Evolutionary conservation across 192 early-diverging fungal genomes (phyloP), one percentile per base, ranked within the genome.

Genomic region (Coemansia sp.): DNA sequence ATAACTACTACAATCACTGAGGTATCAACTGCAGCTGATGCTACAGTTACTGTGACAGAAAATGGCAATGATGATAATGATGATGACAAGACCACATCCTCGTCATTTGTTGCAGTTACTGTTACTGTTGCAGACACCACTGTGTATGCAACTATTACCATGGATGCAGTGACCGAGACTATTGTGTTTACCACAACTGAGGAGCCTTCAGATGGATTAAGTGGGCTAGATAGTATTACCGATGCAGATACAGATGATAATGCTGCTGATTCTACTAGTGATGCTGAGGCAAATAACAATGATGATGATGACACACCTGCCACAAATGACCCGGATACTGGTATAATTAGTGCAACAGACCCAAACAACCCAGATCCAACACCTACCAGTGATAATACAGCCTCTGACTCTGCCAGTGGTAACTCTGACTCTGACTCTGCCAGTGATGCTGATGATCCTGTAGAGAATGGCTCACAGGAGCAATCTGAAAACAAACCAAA

Each of bases 121-220:
- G 55, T 57, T 17, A 57, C 55, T 19, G 55, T 57, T 57, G 55
- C 55, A 14, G 19, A 57, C 1, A 57, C 55, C 6, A 57, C 55
- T 19, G 10, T 57, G 6, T 38, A n/a, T 38, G 36, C 36, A 21
- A 57, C 55, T 38, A 17, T 57, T 10, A 26, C 34, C 19, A 15
- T 38, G 8, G 31, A 31, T 57, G 55, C 26, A 11, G 55, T 17
- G 11, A 57, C 55, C 2, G 55, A 57, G 38, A 57, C 55, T 1
- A 14, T 52, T 1, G 9, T 26, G 2, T 2, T 52, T 1, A 52
- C 50, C 7, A 20, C 17, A 15, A 37, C 55, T 21, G 34, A 57
- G 7, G 36, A 36, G n/a, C n/a, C 19, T 3, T 57, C 55, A 38
- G 55, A 57, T 38, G 55, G 4, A 11, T 14, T 54, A 26, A 17